Percentiles rank a stretch among this genome's conserved stretches.
phyloP scores from a whole-genome alignment of 139 green algal species.

The Tetradesmus lagerheimii region DNA sequence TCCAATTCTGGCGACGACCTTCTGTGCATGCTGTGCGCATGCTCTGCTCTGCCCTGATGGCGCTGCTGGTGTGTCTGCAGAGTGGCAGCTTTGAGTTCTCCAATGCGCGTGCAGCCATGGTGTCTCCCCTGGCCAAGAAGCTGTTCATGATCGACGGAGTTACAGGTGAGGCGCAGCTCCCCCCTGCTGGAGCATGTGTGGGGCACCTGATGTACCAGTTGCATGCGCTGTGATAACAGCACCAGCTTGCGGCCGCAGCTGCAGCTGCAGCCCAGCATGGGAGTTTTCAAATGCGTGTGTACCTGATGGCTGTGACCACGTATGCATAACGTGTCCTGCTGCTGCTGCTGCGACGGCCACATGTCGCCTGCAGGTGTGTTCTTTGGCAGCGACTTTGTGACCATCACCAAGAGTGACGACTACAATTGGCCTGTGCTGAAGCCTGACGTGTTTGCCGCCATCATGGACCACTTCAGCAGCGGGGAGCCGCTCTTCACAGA shows the following conservation, averaged over 20 bases:
- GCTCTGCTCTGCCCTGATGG: neutral
- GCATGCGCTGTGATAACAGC: no score
- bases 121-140: constrained; percentile 90
- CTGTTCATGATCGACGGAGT: constrained; percentile 94
- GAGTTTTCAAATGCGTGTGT: neutral
- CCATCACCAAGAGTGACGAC: constrained; percentile 93
- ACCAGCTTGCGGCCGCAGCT: neutral
- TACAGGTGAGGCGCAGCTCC: constrained; percentile 26
- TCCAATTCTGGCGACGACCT: no score
- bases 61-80: constrained; percentile 43
- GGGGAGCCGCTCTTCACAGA: constrained; percentile 83
- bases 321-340: neutral
- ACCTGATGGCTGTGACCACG: neutral
- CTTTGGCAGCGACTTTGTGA: constrained; percentile 98
- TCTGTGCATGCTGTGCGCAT: neutral
- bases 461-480: constrained; percentile 95
- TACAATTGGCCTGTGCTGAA: constrained; percentile 88
- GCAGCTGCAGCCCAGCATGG: neutral
- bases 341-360: neutral
- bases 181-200: no score
- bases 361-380: constrained; percentile 77
- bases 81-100: constrained; percentile 81
- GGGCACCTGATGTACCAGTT: no score
- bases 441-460: constrained; percentile 94
- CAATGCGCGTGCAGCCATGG: constrained; percentile 82